Evolutionary conservation across 495 filamentous ascomycete species (phyloP).

Genomic region (Staphylotrichum longicolle): DNA sequence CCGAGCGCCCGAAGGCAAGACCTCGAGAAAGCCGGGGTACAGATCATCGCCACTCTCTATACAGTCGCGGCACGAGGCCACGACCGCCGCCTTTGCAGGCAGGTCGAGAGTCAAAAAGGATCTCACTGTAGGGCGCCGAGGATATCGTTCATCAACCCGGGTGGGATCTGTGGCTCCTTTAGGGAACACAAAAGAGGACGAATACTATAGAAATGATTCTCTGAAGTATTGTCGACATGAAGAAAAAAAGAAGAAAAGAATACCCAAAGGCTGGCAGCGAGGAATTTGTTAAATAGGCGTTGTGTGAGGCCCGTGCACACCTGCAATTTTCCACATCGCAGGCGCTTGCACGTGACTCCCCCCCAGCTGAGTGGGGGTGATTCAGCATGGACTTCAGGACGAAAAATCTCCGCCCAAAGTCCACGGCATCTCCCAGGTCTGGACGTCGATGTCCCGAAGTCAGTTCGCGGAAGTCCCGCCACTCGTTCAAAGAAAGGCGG

Average conservation of each 20-base stretch:
- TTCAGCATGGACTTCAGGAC: too few relatives aligned
- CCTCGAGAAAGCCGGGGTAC: conserved; percentile 49
- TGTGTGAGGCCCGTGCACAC: conserved; percentile 14
- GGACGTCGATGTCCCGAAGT: too few relatives aligned
- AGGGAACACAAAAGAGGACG: conserved; percentile 74
- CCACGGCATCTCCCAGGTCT: too few relatives aligned
- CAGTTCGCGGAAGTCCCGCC: too few relatives aligned
- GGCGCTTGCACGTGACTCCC: conserved; percentile 14
- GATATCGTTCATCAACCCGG: conserved; percentile 62
- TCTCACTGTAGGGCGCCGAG: conserved; percentile 61
- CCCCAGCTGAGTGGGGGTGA: neutral
- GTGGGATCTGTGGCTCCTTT: conserved; percentile 64
- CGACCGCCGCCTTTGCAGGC: conserved; percentile 51
- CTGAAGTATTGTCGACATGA: conserved; percentile 62
- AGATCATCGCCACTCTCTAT: conserved; percentile 66
- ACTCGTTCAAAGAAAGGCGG: too few relatives aligned
- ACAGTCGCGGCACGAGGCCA: conserved; percentile 38
- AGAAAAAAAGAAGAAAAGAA: conserved; percentile 22
- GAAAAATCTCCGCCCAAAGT: neutral
- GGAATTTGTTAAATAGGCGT: neutral
- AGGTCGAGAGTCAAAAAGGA: conserved; percentile 49
- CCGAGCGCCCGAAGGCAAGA: conserved; percentile 54
- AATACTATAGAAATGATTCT: conserved; percentile 93
- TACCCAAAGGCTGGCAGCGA: neutral
- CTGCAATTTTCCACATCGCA: conserved; percentile 9